Evolutionary conservation across 2,329 filamentous ascomycete species (phyloP), one percentile per base, ranked within the genome.

Genomic region (Ophiostoma sp.): DNA sequence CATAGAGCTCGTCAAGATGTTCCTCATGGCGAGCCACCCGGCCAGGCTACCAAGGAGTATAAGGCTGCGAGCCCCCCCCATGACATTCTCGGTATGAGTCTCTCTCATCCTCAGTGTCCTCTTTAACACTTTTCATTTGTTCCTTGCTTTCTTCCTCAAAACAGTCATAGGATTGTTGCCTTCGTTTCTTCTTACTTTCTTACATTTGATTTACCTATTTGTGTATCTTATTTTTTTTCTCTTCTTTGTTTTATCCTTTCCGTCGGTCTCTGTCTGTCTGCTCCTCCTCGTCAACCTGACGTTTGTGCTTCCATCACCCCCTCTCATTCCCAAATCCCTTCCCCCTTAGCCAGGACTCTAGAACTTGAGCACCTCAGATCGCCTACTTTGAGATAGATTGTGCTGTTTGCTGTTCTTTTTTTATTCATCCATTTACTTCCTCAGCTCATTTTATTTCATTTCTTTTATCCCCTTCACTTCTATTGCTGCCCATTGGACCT

Each of bases 51-150:
- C 77, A 76, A 44, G 52, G 52, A 52, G 60, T 85, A 85, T 85
- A 85, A 85, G 83, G 82, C 80, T 82, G 75, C 79, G 79, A 83
- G 83, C 77, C 76, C 81, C 76, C 69, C 67, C 60, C 70, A 36
- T 45, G 47, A 47, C 68, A 76, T 38, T 73, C 73, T 73, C 69
- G 66, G 68, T 68, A 71, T 73, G 73, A 74, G 70, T 72, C 72
- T 72, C 70, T 69, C 66, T 14, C 69, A 71, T 73, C 72, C 71
- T 72, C 72, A 73, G 69, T 69, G 69, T 73, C 73, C 45, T 71
- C 71, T 45, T 66, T 69, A 70, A 64, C 45, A 65, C 71, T 64
- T 72, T 74, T 74, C 72, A 72, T 73, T 75, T 72, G 71, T 73
- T 72, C 73, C 45, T 70, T 71, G 40, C 6, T 40, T 41, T 62